Evolutionary conservation across 2,329 filamentous ascomycete genomes (phyloP), one percentile per base, ranked within the genome.

Genomic region (Verticillium longisporum): DNA sequence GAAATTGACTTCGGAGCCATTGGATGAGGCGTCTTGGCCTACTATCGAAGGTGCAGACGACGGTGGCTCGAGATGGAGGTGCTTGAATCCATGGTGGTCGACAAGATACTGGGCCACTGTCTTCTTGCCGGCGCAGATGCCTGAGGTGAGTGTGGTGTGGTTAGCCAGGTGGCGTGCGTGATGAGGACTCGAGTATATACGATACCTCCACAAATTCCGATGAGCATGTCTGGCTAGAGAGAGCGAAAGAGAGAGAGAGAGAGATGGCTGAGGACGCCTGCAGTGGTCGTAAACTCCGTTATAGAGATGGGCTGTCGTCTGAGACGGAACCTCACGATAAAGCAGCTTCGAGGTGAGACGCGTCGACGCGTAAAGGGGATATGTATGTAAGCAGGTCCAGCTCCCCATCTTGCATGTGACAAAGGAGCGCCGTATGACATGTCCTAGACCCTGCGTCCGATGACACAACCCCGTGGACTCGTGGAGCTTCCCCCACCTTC

Each of bases 71-170:
- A 97, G 80, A 68, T 85, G 82, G 61, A 97, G 83, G 56, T 85
- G 85, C 63, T 84, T 86, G 76, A 98, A 99, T 63, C 85, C 87
- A 74, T 97, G 90, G 66, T 93, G 85, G 65, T 92, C 84, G 65
- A 93, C 85, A 10, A 99, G 85, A 73, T 96, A 97, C 60, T 91
- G 85, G 61, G 92, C 92, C 66, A 98, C 91, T 10, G 92, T 91
- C 72, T 87, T 88, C 78, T 97, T 98, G 70, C 95, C 95, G 57
- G 94, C 88, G 78, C 93, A 98, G 69, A 97, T 94, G 70, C 91
- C 93, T 95, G 70, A 50, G 50, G 34, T 31, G 36, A 13, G 62
- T 26, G 26, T 26, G 26, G 26, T 26, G 26, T 64, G 11, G 33
- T 59, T 58, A 66, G 66, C 66, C 53, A 59, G 4, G 53, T 21